Percentiles rank a stretch among this genome's conserved stretches.
These are phyloP conservation scores for Neofusicoccum sp. DNA, from an alignment of 2,329 filamentous ascomycete species.

Conservation along the genomic window DNA sequence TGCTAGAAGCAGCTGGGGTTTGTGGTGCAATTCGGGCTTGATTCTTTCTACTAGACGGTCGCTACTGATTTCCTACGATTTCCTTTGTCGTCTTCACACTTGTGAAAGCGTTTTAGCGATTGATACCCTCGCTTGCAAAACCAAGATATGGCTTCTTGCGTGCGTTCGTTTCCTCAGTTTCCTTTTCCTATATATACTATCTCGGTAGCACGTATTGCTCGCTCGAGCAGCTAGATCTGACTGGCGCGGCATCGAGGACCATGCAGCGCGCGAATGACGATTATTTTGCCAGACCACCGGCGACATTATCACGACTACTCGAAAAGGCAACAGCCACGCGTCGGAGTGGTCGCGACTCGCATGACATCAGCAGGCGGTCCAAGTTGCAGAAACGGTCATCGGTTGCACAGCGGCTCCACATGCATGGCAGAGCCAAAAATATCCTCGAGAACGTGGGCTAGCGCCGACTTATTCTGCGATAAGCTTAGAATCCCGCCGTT, in stretches of 20 bases:
- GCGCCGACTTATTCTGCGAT: slow-evolving; percentile 3
- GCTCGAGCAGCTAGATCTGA: neutral
- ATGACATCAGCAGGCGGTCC: slow-evolving; percentile 7
- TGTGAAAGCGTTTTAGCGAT: slow-evolving; percentile 13
- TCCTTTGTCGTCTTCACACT: neutral
- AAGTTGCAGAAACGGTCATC: neutral
- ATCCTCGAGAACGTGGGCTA: neutral
- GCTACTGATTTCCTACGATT: neutral
- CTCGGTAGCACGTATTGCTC: slow-evolving; percentile 6
- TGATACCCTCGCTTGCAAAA: slow-evolving; percentile 11
- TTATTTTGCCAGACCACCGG: too few species aligned
- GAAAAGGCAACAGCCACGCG: neutral
- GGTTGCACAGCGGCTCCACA: slow-evolving; percentile 5
- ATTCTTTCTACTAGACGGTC: neutral
- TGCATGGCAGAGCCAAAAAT: slow-evolving; percentile 8
- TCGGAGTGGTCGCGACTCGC: neutral
- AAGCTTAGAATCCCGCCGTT: slow-evolving; percentile 6
- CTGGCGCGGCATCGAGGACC: too few species aligned
- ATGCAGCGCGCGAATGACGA: too few species aligned
- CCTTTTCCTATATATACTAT: slow-evolving; percentile 4
- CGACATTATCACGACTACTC: too few species aligned
- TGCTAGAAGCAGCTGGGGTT: neutral
- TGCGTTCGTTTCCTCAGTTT: slow-evolving; percentile 8
- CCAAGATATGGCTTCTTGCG: slow-evolving; percentile 13
- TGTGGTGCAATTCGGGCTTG: neutral